Evolutionary conservation across 2,329 filamentous ascomycete genomes (phyloP).

Genomic region (Apiospora sp.): DNA sequence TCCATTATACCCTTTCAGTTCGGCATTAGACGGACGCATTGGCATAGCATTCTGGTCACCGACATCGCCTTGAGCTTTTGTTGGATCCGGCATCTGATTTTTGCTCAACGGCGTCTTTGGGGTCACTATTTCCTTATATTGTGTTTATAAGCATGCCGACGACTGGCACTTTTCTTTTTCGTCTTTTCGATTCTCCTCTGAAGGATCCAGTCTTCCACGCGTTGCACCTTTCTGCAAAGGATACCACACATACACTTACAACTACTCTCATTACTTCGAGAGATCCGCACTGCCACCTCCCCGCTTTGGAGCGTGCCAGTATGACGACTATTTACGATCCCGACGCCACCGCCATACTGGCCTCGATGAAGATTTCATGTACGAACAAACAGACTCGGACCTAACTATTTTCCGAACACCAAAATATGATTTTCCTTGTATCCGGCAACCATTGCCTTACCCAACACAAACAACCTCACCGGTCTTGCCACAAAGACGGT

Average conservation of each 20-base stretch:
- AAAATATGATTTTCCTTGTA: constrained; percentile 35
- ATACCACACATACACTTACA: constrained; percentile 2
- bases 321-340: constrained; percentile 30
- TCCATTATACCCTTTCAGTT: constrained; percentile 39
- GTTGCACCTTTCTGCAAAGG: constrained; percentile 12
- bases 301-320: constrained; percentile 20
- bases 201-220: constrained; percentile 1
- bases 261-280: constrained; percentile 24
- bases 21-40: constrained; percentile 42
- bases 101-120: constrained; percentile 33
- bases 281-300: constrained; percentile 30
- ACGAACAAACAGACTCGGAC: constrained; percentile 33
- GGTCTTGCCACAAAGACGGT: constrained; percentile 21
- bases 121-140: constrained; percentile 29
- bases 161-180: constrained; percentile 26
- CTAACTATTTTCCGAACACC: constrained; percentile 30
- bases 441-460: constrained; percentile 29
- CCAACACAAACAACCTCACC: constrained; percentile 26
- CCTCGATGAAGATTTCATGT: constrained; percentile 30
- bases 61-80: constrained; percentile 40
- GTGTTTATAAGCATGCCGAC: constrained; percentile 32
- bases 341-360: constrained; percentile 31
- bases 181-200: constrained; percentile 23
- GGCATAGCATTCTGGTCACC: constrained; percentile 41
- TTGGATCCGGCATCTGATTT: constrained; percentile 43